A percentile compares a stretch with the other conserved stretches of the same genome.
These are phyloP conservation scores for Scytalidium lignicola DNA, from an alignment of 2,329 filamentous ascomycete species.

Conservation along the genomic window DNA sequence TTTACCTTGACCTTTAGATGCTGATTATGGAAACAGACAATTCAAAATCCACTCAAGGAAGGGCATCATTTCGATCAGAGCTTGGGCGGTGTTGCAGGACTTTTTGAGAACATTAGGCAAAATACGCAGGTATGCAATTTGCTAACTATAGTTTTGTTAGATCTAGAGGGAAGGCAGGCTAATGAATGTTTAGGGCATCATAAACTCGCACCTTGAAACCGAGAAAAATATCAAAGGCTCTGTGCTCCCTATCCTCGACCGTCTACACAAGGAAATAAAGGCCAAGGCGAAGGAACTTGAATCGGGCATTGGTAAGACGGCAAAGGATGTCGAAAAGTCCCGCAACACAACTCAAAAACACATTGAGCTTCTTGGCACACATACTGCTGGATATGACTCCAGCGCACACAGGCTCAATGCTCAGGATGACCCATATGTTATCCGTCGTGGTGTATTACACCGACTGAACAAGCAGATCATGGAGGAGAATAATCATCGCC, in stretches of 20 bases:
- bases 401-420: slow-evolving; percentile 66
- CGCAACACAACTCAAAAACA: slow-evolving; percentile 86
- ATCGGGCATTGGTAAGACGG: slow-evolving; percentile 73
- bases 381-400: slow-evolving; percentile 75
- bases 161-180: slow-evolving; percentile 1
- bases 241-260: slow-evolving; percentile 82
- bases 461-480: slow-evolving; percentile 85
- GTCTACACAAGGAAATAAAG: slow-evolving; percentile 94
- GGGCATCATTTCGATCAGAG: slow-evolving; percentile 90
- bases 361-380: slow-evolving; percentile 86
- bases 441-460: slow-evolving; percentile 76
- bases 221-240: slow-evolving; percentile 84
- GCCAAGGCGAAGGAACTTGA: slow-evolving; percentile 87
- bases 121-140: slow-evolving; percentile 67
- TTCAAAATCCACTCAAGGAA: slow-evolving; percentile 80
- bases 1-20: too few species aligned
- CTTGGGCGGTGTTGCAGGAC: slow-evolving; percentile 78
- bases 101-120: slow-evolving; percentile 89
- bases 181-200: slow-evolving; percentile 54
- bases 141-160: not conserved
- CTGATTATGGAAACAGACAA: slow-evolving; percentile 48
- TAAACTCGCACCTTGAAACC: slow-evolving; percentile 85
- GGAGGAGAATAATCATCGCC: slow-evolving; percentile 93
- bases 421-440: slow-evolving; percentile 79
- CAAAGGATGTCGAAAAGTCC: slow-evolving; percentile 89